A percentile compares a stretch with the other conserved stretches of the same genome.
Conservation (phyloP, 768 basidiomycete species). For the Amanita pseudoporphyria region DNA sequence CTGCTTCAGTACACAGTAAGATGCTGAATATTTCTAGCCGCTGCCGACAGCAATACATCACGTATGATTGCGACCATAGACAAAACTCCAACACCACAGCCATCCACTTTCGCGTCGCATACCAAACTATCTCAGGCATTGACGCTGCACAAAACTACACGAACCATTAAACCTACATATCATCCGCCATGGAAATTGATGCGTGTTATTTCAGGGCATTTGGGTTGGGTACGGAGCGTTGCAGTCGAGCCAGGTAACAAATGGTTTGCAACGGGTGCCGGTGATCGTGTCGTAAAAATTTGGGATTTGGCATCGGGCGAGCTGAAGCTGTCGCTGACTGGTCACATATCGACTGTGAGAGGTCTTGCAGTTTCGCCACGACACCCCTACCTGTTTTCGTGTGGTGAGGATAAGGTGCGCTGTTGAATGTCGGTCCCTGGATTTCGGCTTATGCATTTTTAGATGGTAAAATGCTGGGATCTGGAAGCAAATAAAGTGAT, state of each 20-base stretch:
- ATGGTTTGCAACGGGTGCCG: slow-evolving; percentile 98
- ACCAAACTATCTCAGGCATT: slow-evolving; percentile 80
- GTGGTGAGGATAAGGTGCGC: slow-evolving; percentile 91
- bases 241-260: slow-evolving; percentile 97
- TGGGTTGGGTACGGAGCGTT: slow-evolving; percentile 95
- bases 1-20: background rate
- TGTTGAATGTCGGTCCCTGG: background rate
- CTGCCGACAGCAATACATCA: slow-evolving; percentile 41
- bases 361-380: slow-evolving; percentile 87
- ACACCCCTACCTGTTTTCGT: slow-evolving; percentile 96
- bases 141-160: slow-evolving; percentile 84
- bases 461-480: slow-evolving; percentile 99
- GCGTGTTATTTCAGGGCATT: slow-evolving; percentile 94
- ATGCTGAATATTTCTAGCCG: slow-evolving; percentile 15
- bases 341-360: slow-evolving; percentile 94
- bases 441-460: background rate
- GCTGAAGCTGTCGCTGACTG: slow-evolving; percentile 91
- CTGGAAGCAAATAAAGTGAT: slow-evolving; percentile 99
- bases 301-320: slow-evolving; percentile 99
- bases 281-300: slow-evolving; percentile 96
- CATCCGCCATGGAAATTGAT: slow-evolving; percentile 95
- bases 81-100: slow-evolving; percentile 55
- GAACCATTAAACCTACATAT: slow-evolving; percentile 91
- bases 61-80: slow-evolving; percentile 69
- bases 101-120: slow-evolving; percentile 61